Evolutionary conservation across 257 asterid species (phyloP).

Genomic region (Solanum sejunctum): DNA sequence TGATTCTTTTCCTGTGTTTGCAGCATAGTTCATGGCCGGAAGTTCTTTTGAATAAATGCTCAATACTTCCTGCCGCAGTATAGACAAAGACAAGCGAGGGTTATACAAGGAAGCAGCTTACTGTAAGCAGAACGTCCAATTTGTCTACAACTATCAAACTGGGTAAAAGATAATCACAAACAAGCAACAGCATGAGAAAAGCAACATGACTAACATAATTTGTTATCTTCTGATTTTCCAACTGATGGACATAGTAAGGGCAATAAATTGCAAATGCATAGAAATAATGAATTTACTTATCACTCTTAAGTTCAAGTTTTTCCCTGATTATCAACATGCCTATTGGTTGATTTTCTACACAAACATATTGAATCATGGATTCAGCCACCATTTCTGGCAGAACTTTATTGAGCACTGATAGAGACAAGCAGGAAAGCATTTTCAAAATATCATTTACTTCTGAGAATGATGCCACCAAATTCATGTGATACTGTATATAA

Average conservation of each 20-base stretch:
- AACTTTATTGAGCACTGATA: not conserved
- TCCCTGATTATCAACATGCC: not conserved
- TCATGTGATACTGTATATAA: not conserved
- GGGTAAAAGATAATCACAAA: not conserved
- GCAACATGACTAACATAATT: not conserved
- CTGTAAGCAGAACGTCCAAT: not conserved
- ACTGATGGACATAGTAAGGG: not conserved
- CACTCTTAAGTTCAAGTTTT: not conserved
- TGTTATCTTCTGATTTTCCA: not conserved
- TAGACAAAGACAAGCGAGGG: not conserved
- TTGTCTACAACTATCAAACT: not conserved
- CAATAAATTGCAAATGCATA: not conserved
- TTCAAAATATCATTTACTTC: not conserved
- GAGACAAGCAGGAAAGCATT: not conserved
- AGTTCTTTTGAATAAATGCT: slow-evolving; percentile 61
- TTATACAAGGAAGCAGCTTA: not conserved
- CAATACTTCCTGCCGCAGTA: slow-evolving; percentile 50
- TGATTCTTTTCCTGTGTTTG: slow-evolving; percentile 86
- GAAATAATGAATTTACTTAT: not conserved
- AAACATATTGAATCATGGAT: not conserved
- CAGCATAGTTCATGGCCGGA: slow-evolving; percentile 86
- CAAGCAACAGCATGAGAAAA: not conserved
- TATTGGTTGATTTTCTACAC: not conserved
- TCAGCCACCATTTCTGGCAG: not conserved
- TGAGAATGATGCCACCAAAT: not conserved